A percentile compares a stretch with the other conserved stretches of the same genome.
Evolutionary conservation across 106 monocot species (phyloP).

Genomic region (Xerophyta viscosa): DNA sequence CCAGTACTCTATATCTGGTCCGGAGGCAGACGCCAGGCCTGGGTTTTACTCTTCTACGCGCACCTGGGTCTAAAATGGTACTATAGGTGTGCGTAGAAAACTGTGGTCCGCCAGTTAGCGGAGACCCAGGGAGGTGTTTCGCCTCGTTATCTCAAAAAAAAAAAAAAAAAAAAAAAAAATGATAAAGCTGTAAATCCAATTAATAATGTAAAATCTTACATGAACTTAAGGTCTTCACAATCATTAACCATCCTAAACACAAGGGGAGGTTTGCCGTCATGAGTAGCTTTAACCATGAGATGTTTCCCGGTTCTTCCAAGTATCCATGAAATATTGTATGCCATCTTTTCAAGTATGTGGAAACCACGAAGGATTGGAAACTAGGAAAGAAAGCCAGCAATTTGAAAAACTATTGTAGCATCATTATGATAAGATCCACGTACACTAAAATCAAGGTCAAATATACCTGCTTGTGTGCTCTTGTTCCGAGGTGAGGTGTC

Average conservation of each 20-base stretch:
- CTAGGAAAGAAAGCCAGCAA: conserved; percentile 10
- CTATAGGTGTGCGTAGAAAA: no score
- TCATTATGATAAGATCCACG: not conserved
- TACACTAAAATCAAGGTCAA: not conserved
- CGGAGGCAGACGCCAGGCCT: not conserved
- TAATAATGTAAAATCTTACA: conserved; percentile 23
- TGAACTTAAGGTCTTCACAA: conserved; percentile 52
- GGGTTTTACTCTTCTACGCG: no score
- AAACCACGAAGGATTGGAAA: conserved; percentile 67
- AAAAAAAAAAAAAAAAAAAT: not conserved
- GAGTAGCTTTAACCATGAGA: conserved; percentile 55
- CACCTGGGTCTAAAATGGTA: no score
- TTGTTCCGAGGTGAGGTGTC: conserved; percentile 90
- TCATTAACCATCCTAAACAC: conserved; percentile 79
- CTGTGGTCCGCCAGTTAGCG: no score
- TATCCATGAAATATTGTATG: conserved; percentile 46
- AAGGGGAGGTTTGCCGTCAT: conserved; percentile 65
- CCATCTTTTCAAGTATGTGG: conserved; percentile 51
- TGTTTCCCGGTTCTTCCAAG: conserved; percentile 73
- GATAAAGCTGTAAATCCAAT: not conserved
- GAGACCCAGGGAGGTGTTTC: no score
- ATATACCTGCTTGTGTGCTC: conserved; percentile 70
- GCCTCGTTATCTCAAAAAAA: no score
- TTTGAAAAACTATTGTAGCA: not conserved
- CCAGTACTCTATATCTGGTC: no score